Evolutionary conservation across 768 basidiomycete genomes (phyloP), one percentile per base, ranked within the genome.

Genomic region (Postia placenta): DNA sequence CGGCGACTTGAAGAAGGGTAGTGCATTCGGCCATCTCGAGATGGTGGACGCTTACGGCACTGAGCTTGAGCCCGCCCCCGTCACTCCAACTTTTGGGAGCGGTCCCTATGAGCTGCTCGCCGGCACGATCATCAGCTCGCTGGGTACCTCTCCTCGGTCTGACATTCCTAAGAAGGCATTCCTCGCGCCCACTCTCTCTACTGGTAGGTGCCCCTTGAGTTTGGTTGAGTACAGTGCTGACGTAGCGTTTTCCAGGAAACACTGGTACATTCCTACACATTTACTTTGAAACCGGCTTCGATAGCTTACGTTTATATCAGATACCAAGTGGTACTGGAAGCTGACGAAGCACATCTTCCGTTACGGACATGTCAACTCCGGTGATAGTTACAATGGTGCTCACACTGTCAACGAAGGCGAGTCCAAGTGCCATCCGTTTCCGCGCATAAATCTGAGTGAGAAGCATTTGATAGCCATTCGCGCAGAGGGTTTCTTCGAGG

Each of bases 381-480:
- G 35, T 1, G 62, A 54, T 17, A 19, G 40, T 7, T 58, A 54
- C 43, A 64, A 24, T 50, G 68, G 56, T 0, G 65, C 81, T 20
- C 87, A 88, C 62, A 86, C 85, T 1, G 76, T 88, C 30, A 78
- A 88, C 49, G 87, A 88, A 72, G 73, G 84, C 83, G 57, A 57
- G 78, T 56, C 11, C 3, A 14, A 33, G 49, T 24, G 9, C 14
- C 26, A 24, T 9, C 26, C 6, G 22, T 4, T 33, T 19, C n/a
- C 49, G 35, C 14, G 24, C 30, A 20, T 27, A 43, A 24, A 45
- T 35, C 19, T 37, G 1, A 36, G 5, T 33, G 15, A 49, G 12
- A 12, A 2, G 11, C 23, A 27, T 37, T 7, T 6, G 5, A 24
- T 36, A 85, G 85, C 69, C 25, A 64, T 81, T 17, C 54, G 66